A percentile compares a stretch with the other conserved stretches of the same genome.
Conservation (phyloP, 352 stramenopile species). For the Phytopythium vexans region DNA sequence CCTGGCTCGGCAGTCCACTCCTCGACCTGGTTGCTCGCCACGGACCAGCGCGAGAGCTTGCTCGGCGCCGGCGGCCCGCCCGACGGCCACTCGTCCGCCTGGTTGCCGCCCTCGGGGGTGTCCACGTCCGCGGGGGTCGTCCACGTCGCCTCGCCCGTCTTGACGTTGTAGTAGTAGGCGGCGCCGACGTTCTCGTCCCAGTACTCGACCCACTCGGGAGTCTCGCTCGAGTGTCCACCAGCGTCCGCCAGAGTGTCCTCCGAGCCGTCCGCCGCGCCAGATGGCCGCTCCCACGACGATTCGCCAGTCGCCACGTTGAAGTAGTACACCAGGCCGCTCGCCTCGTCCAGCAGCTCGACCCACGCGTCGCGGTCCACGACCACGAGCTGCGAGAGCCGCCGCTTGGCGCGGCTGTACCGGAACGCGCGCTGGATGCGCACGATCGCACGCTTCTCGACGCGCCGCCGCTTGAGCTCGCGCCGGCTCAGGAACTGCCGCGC, state of each 20-base stretch:
- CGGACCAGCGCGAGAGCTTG: neutral
- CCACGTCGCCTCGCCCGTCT: constrained; percentile 70
- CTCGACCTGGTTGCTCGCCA: neutral
- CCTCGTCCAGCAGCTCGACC: constrained; percentile 73
- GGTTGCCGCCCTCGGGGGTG: constrained; percentile 10
- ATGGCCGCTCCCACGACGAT: constrained; percentile 52
- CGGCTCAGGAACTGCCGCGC: constrained; percentile 29
- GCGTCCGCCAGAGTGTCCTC: constrained; percentile 9
- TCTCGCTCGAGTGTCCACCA: neutral
- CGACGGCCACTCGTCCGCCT: constrained; percentile 1
- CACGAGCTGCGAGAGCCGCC: constrained; percentile 32
- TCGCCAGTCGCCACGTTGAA: constrained; percentile 50
- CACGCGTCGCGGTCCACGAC: constrained; percentile 26
- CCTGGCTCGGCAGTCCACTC: neutral
- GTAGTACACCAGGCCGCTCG: constrained; percentile 65
- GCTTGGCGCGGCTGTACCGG: constrained; percentile 37
- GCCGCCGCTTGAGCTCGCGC: constrained; percentile 5
- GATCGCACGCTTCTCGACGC: neutral
- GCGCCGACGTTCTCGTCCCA: constrained; percentile 66
- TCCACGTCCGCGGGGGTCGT: constrained; percentile 29
- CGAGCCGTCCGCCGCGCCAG: constrained; percentile 15
- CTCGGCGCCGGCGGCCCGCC: neutral
- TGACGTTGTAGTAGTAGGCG: constrained; percentile 69
- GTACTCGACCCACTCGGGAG: constrained; percentile 62
- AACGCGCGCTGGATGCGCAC: constrained; percentile 26